phyloP scores from a whole-genome alignment of 1,139 yeast species.

The Saccharomyces hybrid region DNA sequence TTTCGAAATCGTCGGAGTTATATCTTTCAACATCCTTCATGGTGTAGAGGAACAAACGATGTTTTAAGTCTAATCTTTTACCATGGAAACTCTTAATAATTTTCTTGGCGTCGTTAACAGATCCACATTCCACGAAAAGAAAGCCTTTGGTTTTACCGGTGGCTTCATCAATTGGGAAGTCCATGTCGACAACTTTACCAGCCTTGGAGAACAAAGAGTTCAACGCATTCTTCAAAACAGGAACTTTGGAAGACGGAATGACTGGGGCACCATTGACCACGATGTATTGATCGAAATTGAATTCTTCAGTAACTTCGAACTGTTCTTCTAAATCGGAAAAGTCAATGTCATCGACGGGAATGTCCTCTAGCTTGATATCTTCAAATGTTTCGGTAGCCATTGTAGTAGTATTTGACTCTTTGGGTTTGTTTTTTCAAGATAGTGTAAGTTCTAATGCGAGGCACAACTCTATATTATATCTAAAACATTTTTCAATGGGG shows the following conservation, averaged over 20 bases:
- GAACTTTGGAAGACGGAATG: constrained; percentile 84
- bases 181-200: constrained; percentile 43
- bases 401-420: background rate
- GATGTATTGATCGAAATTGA: constrained; percentile 68
- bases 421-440: background rate
- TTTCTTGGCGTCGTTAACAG: constrained; percentile 59
- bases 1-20: constrained; percentile 59
- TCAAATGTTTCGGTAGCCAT: constrained; percentile 17
- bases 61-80: constrained; percentile 89
- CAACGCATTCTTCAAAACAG: constrained; percentile 77
- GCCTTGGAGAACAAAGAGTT: constrained; percentile 70
- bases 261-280: constrained; percentile 94
- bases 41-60: constrained; percentile 77
- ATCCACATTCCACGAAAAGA: constrained; percentile 75
- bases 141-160: constrained; percentile 80
- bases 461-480: background rate
- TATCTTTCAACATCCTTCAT: constrained; percentile 78
- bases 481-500: background rate
- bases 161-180: constrained; percentile 67
- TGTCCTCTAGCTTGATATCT: constrained; percentile 35
- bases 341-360: constrained; percentile 63
- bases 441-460: background rate
- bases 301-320: constrained; percentile 49
- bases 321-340: constrained; percentile 80
- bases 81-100: constrained; percentile 79